Evolutionary conservation across 73 alveolate species (phyloP), one percentile per base, ranked within the genome.

Genomic region (Durusdinium trenchii): DNA sequence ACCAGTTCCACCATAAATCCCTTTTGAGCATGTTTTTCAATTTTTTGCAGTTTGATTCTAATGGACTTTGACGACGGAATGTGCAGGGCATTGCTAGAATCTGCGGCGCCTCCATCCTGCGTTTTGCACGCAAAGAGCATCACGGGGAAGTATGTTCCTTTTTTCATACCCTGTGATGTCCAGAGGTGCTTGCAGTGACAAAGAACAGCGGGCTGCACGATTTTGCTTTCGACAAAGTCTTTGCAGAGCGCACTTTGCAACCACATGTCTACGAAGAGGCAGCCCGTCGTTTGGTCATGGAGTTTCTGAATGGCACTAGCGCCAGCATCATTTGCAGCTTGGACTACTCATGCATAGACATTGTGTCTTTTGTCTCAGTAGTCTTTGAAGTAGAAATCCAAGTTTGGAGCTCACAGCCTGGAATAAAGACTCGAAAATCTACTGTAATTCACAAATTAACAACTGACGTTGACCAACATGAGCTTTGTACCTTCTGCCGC

Each of bases 271-370:
- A 81, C 91, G 94, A 84, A 52, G 79, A 6, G n/a, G 94, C 76
- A 54, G 76, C 94, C 6, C 54, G 78, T 28, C 95, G 79, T 42
- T 12, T 46, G 99, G 94, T 76, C 35, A 73, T 76, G 99, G 99
- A 94, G 51, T 94, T 94, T 64, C 40, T 94, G 99, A 94, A 94
- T 20, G 99, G 99, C 64, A 94, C 99, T 42, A 94, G 99, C 32
- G 81, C 95, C 16, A 85, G 95, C 81, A 60, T 85, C 42, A 85
- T 64, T 9, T 57, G 78, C 61, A 30, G 46, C 98, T 78, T 20
- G 48, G 50, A 16, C 54, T 47, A 4, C 67, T 18, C 16, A 45
- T 10, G n/a, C 40, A 28, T 40, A 35, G 42, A 40, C 86, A n/a
- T 75, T 30, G 86, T n/a, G 20, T 5, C 10, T 75, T 3, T 32